Evolutionary conservation across 176 grass and related monocot species (phyloP).

Genomic region (Guadua angustifolia): DNA sequence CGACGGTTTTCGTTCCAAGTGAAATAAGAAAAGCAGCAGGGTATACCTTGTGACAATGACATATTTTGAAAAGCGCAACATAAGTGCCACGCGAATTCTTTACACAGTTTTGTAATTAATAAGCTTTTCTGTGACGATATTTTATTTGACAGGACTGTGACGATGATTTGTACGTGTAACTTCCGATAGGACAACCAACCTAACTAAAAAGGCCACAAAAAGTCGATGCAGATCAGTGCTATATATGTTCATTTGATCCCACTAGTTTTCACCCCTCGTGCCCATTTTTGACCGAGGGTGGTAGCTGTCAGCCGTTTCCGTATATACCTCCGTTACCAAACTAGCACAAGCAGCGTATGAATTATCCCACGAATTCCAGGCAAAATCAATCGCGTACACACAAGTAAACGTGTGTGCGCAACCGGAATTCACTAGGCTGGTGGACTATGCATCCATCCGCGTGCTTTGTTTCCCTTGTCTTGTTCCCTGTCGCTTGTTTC

Average conservation of each 20-base stretch:
- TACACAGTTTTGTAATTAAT: background rate
- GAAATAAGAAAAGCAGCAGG: background rate
- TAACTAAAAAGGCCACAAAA: background rate
- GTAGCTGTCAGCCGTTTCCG: background rate
- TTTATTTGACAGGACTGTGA: background rate
- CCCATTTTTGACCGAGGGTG: background rate
- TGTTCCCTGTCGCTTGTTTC: conserved; percentile 23
- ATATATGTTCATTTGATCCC: no score
- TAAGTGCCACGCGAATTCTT: background rate
- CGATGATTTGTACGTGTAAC: background rate
- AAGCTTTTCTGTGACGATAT: background rate
- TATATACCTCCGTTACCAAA: background rate
- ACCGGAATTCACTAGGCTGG: background rate
- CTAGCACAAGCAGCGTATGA: background rate
- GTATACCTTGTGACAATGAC: conserved; percentile 9
- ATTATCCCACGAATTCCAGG: background rate
- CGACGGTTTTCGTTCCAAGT: background rate
- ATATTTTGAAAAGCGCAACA: background rate
- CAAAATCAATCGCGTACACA: conserved; percentile 19
- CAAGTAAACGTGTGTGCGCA: conserved; percentile 38
- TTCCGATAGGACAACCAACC: background rate
- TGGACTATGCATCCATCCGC: background rate
- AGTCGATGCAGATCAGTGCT: background rate
- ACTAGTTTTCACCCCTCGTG: background rate
- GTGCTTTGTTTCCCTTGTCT: background rate